Conservation (phyloP, 2,329 filamentous ascomycete genomes). For the Fusarium scirpi region DNA sequence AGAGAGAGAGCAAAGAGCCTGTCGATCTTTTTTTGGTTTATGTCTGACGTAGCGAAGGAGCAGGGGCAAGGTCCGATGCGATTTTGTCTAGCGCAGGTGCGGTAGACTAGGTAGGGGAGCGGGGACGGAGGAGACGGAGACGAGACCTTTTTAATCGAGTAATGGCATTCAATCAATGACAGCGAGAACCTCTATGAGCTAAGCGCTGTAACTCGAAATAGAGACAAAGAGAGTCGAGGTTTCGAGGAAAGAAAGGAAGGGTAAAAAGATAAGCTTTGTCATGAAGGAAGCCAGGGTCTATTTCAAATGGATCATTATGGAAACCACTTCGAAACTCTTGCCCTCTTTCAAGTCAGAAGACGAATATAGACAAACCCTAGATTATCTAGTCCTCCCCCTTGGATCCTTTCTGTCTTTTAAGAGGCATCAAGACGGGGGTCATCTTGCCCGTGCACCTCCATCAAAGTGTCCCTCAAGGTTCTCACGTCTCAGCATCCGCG, state of each 20-base stretch:
- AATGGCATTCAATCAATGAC: constrained; percentile 5
- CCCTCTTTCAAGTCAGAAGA: constrained; percentile 8
- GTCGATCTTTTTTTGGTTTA: constrained; percentile 33
- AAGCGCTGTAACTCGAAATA: not conserved
- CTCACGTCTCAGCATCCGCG: constrained; percentile 35
- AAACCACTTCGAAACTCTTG: constrained; percentile 4
- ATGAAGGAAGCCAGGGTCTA: not conserved
- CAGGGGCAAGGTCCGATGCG: constrained; percentile 30
- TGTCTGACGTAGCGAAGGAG: constrained; percentile 41
- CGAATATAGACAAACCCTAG: not conserved
- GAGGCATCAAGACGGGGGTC: constrained; percentile 23
- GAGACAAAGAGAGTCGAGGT: constrained; percentile 1
- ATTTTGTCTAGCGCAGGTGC: constrained; percentile 28
- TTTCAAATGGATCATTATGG: constrained; percentile 7
- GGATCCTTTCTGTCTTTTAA: not conserved
- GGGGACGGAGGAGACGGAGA: constrained; percentile 10
- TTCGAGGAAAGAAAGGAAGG: not conserved
- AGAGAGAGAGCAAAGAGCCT: constrained; percentile 22
- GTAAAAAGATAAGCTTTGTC: constrained; percentile 15
- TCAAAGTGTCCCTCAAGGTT: constrained; percentile 46
- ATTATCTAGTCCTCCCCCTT: not conserved
- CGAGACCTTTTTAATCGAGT: constrained; percentile 16
- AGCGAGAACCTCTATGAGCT: constrained; percentile 4
- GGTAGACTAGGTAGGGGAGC: constrained; percentile 1
- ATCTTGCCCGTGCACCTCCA: constrained; percentile 27